Evolutionary conservation across 306 rosid species (phyloP).

Genomic region (Gleditsia sinensis): DNA sequence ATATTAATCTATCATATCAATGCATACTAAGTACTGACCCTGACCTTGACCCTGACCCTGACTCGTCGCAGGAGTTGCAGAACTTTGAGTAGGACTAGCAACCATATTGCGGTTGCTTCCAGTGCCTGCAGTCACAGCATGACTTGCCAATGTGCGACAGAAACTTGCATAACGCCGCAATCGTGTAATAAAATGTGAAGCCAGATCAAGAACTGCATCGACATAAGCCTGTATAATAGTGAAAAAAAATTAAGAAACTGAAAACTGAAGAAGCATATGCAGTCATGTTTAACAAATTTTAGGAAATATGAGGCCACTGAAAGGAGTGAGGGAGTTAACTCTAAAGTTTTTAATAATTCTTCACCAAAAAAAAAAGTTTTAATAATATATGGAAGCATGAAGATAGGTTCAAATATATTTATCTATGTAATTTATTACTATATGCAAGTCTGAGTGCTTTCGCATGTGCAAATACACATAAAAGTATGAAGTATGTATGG

Average conservation of each 20-base stretch:
- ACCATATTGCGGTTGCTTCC: slow-evolving; percentile 94
- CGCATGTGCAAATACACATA: background rate
- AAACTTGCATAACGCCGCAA: slow-evolving; percentile 98
- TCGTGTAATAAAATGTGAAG: slow-evolving; percentile 97
- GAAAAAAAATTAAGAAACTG: slow-evolving; percentile 30
- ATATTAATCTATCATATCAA: background rate
- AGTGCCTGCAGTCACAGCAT: slow-evolving; percentile 88
- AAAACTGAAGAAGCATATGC: background rate
- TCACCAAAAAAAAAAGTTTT: too few species aligned
- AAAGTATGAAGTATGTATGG: slow-evolving; percentile 6
- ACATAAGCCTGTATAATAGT: slow-evolving; percentile 82
- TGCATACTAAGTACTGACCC: slow-evolving; percentile 31
- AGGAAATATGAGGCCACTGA: slow-evolving; percentile 20
- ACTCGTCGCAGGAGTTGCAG: slow-evolving; percentile 81
- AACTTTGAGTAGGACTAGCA: slow-evolving; percentile 90
- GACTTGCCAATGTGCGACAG: slow-evolving; percentile 98
- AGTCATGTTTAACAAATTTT: slow-evolving; percentile 15
- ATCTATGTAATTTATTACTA: slow-evolving; percentile 8
- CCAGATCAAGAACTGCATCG: slow-evolving; percentile 96
- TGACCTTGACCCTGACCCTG: slow-evolving; percentile 73
- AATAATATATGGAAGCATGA: background rate
- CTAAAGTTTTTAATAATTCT: background rate
- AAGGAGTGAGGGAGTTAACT: background rate
- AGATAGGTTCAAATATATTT: background rate
- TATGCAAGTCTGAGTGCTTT: slow-evolving; percentile 9